Conservation (phyloP, 2,329 filamentous ascomycete genomes). For the Dryadomyces quercus-mongolicae region DNA sequence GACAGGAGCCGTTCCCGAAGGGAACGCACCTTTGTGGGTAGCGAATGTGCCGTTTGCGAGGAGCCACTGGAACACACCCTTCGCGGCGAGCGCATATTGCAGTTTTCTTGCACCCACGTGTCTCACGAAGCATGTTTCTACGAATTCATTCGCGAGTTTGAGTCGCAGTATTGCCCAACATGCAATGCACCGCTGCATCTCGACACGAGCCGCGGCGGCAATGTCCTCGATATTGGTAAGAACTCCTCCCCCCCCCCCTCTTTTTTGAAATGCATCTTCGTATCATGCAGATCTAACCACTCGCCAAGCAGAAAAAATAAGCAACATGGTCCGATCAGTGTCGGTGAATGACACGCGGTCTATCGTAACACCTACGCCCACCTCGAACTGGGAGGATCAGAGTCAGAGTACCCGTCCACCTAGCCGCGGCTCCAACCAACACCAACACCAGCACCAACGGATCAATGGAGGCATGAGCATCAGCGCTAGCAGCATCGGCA, state of each 20-base stretch:
- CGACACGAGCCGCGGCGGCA: conserved; percentile 85
- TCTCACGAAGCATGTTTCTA: conserved; percentile 98
- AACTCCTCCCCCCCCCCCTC: not conserved
- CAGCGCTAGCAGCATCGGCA: conserved; percentile 21
- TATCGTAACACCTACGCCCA: conserved; percentile 40
- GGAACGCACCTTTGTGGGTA: conserved; percentile 90
- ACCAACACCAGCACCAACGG: conserved; percentile 9
- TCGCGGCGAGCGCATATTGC: conserved; percentile 83
- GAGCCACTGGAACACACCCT: conserved; percentile 93
- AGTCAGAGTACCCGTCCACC: conserved; percentile 41
- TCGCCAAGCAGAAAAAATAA: conserved; percentile 66
- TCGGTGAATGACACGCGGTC: conserved; percentile 53
- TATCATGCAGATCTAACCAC: not conserved
- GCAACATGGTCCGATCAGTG: conserved; percentile 78
- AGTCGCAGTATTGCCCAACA: conserved; percentile 86
- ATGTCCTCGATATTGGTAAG: conserved; percentile 81
- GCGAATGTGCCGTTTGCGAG: conserved; percentile 90
- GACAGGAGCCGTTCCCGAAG: conserved; percentile 70
- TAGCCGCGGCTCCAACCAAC: conserved; percentile 33
- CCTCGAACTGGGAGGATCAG: conserved; percentile 51
- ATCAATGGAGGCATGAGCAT: conserved; percentile 12
- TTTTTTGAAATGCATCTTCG: not conserved
- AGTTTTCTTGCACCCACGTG: conserved; percentile 94
- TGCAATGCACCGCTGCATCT: conserved; percentile 86
- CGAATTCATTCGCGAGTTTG: conserved; percentile 91